Percentiles rank a stretch among this genome's conserved stretches.
These are phyloP conservation scores for Suillus fuscotomentosus DNA, from an alignment of 768 basidiomycete genomes.

Conservation along the genomic window DNA sequence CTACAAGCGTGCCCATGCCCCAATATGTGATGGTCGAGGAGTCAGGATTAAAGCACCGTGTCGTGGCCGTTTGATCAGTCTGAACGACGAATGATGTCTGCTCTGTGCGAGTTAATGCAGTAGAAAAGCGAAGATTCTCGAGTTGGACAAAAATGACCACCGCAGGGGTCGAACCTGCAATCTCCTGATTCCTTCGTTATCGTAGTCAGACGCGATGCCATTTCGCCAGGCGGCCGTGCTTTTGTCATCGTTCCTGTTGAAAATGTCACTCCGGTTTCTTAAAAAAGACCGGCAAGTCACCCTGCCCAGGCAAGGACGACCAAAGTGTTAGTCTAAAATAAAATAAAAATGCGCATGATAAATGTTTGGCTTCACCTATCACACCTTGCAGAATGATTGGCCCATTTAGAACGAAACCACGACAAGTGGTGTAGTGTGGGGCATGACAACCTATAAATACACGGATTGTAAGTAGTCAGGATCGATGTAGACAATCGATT, in stretches of 20 bases:
- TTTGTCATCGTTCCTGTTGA: neutral
- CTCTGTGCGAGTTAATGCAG: neutral
- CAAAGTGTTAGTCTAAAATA: neutral
- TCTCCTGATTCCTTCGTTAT: conserved; percentile 68
- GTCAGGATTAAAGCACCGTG: neutral
- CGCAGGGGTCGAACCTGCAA: conserved; percentile 92
- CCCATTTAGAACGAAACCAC: neutral
- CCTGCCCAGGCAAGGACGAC: neutral
- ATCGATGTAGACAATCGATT: neutral
- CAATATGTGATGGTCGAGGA: neutral
- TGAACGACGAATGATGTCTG: neutral
- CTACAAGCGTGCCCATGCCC: neutral
- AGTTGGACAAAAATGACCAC: conserved; percentile 51
- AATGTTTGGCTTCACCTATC: neutral
- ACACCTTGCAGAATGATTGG: neutral
- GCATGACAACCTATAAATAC: neutral
- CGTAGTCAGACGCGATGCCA: conserved; percentile 95
- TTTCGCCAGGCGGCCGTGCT: conserved; percentile 80
- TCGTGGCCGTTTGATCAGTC: neutral
- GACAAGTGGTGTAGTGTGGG: neutral
- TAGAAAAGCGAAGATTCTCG: neutral
- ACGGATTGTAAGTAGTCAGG: neutral
- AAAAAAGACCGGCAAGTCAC: neutral
- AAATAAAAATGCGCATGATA: neutral
- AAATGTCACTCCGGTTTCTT: neutral